These are phyloP conservation scores for Astrothelium macrocarpum DNA, from an alignment of 495 filamentous ascomycete genomes.

Conservation along the genomic window DNA sequence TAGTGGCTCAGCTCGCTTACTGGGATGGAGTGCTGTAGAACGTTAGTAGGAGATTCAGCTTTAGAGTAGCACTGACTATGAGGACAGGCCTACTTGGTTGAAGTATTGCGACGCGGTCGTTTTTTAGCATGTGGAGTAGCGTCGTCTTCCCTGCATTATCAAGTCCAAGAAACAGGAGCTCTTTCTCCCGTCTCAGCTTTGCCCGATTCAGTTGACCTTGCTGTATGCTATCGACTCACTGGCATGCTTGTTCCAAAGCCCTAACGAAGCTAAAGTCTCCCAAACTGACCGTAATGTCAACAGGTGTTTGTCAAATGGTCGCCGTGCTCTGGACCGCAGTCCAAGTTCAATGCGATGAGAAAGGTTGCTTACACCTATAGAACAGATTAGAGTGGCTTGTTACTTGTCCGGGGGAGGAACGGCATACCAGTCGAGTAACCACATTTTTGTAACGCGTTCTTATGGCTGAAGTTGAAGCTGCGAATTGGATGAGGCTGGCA, in stretches of 20 bases:
- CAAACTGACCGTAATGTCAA: constrained; percentile 53
- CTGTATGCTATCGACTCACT: constrained; percentile 37
- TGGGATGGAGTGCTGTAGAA: constrained; percentile 20
- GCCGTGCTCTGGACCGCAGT: constrained; percentile 14
- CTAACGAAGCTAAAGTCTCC: constrained; percentile 82
- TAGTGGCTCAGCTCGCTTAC: constrained; percentile 4
- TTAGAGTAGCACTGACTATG: too few relatives aligned
- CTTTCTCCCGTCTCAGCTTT: constrained; percentile 13
- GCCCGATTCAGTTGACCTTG: constrained; percentile 6
- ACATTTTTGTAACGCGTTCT: constrained; percentile 51
- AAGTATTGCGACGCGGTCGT: constrained; percentile 88
- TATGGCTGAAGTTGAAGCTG: neutral
- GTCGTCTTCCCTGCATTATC: constrained; percentile 99
- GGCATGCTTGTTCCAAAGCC: constrained; percentile 84
- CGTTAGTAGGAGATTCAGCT: neutral
- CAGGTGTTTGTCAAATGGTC: constrained; percentile 8
- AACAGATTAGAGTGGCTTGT: constrained; percentile 9
- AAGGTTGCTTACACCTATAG: constrained; percentile 14
- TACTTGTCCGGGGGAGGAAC: constrained; percentile 17
- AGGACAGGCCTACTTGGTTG: constrained; percentile 65
- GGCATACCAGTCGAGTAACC: constrained; percentile 92
- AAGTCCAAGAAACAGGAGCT: constrained; percentile 86
- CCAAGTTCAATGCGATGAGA: neutral
- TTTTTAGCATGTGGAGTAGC: constrained; percentile 53
- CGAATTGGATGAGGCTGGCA: neutral